Evolutionary conservation across 164 flowering plant genomes (phyloP).

Genomic region (Stephania cephalantha): DNA sequence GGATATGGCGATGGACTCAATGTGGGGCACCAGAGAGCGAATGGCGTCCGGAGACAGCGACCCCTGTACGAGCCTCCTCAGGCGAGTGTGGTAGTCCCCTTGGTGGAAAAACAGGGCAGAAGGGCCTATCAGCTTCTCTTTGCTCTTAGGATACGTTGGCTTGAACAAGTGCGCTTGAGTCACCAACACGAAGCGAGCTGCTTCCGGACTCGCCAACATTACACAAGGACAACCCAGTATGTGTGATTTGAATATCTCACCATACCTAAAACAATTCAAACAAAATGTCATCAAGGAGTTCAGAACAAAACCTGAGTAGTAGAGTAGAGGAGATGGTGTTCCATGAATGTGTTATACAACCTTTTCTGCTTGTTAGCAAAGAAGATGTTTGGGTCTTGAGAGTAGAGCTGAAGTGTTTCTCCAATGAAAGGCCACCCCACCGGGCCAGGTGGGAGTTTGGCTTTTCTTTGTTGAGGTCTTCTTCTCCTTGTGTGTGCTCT

Average conservation of each 20-base stretch:
- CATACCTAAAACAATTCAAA: slow-evolving; percentile 41
- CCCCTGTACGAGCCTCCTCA: slow-evolving; percentile 63
- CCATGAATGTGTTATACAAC: slow-evolving; percentile 18
- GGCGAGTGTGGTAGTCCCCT: slow-evolving; percentile 61
- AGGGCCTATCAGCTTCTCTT: slow-evolving; percentile 69
- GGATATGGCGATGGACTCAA: slow-evolving; percentile 40
- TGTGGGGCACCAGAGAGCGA: slow-evolving; percentile 32
- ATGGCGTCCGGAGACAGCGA: slow-evolving; percentile 50
- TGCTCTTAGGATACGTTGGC: slow-evolving; percentile 89
- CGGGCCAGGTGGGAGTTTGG: slow-evolving; percentile 79
- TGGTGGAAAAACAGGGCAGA: slow-evolving; percentile 83
- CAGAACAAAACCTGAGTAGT: too few relatives aligned
- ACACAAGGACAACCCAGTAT: slow-evolving; percentile 80
- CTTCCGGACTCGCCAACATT: slow-evolving; percentile 87
- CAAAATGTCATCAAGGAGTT: background rate
- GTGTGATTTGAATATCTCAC: slow-evolving; percentile 86
- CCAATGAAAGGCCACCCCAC: slow-evolving; percentile 87
- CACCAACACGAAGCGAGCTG: slow-evolving; percentile 65
- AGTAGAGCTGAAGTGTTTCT: slow-evolving; percentile 74
- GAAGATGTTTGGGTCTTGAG: slow-evolving; percentile 68
- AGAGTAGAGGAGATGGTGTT: too few relatives aligned
- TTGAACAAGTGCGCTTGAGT: slow-evolving; percentile 77
- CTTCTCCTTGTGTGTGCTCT: slow-evolving; percentile 14
- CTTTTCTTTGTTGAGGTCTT: slow-evolving; percentile 6
- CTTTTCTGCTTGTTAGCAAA: slow-evolving; percentile 58